Conservation (phyloP, 495 filamentous ascomycete genomes). For the Aeminium ludgeri region DNA sequence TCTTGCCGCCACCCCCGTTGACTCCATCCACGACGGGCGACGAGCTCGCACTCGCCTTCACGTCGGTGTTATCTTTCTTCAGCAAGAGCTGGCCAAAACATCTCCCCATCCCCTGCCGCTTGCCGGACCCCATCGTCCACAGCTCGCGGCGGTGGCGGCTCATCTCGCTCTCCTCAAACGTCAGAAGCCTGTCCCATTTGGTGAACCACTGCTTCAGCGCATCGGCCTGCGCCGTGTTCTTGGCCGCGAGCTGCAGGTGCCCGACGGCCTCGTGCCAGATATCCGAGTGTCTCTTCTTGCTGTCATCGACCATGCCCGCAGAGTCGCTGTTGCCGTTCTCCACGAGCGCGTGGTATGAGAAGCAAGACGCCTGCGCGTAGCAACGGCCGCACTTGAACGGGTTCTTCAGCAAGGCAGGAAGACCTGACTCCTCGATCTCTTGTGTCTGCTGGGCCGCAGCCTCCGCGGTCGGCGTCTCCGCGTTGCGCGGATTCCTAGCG, state of each 20-base stretch:
- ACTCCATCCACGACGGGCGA: conserved; percentile 7
- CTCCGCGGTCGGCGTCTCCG: neutral
- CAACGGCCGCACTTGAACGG: conserved; percentile 62
- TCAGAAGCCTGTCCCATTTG: conserved; percentile 85
- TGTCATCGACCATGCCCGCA: conserved; percentile 27
- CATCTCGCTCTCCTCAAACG: conserved; percentile 80
- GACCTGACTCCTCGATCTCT: conserved; percentile 36
- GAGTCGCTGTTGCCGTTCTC: conserved; percentile 43
- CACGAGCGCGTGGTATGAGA: conserved; percentile 83
- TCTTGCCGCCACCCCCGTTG: conserved; percentile 51
- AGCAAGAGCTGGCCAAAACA: conserved; percentile 62
- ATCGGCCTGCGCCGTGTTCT: conserved; percentile 57
- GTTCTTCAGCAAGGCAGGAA: conserved; percentile 74
- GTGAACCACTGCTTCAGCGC: conserved; percentile 74
- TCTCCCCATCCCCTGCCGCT: conserved; percentile 72
- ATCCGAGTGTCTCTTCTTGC: conserved; percentile 43
- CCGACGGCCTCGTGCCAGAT: conserved; percentile 14
- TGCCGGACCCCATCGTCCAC: conserved; percentile 83
- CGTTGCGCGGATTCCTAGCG: conserved; percentile 32
- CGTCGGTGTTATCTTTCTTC: conserved; percentile 33
- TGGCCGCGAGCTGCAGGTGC: conserved; percentile 31
- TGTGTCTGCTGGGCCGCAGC: neutral
- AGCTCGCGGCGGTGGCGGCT: conserved; percentile 73
- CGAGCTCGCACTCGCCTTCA: neutral
- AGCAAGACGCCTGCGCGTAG: conserved; percentile 76